Percentiles rank a stretch among this genome's conserved stretches.
Evolutionary conservation across 2,329 filamentous ascomycete species (phyloP).

Genomic region (Ceratocystis smalleyi): DNA sequence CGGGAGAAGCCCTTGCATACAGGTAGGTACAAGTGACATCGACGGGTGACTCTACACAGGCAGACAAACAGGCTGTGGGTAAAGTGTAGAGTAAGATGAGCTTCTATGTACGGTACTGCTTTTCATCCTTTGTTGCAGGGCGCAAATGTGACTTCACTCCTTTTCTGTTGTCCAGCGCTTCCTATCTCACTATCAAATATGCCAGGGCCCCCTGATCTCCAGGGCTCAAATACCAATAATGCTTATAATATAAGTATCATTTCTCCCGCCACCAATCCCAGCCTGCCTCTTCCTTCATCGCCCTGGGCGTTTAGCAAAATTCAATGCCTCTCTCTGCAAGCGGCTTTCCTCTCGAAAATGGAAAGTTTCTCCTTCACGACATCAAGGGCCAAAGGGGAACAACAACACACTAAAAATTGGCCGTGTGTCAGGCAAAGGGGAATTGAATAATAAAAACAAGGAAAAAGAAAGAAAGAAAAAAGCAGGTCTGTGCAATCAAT

Average conservation of each 20-base stretch:
- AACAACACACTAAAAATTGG: neutral
- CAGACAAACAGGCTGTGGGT: neutral
- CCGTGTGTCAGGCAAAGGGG: neutral
- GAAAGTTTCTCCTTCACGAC: neutral
- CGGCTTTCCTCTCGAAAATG: neutral
- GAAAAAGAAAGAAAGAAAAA: neutral
- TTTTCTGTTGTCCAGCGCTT: neutral
- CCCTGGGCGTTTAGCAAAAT: neutral
- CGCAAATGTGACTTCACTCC: neutral
- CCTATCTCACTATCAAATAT: neutral
- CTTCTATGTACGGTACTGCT: neutral
- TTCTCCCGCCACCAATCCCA: neutral
- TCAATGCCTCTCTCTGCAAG: neutral
- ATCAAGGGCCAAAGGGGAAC: neutral
- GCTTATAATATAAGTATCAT: neutral
- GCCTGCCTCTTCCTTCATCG: neutral
- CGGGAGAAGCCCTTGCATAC: neutral
- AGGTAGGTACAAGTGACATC: neutral
- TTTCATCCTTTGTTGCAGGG: neutral
- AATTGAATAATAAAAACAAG: neutral
- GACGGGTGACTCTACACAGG: neutral
- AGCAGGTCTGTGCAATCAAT: neutral
- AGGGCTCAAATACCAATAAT: neutral
- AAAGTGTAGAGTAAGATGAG: neutral
- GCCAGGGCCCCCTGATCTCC: conserved; percentile 4